Evolutionary conservation across 148 eudicot genomes (phyloP).

Genomic region (Cornus kousa): DNA sequence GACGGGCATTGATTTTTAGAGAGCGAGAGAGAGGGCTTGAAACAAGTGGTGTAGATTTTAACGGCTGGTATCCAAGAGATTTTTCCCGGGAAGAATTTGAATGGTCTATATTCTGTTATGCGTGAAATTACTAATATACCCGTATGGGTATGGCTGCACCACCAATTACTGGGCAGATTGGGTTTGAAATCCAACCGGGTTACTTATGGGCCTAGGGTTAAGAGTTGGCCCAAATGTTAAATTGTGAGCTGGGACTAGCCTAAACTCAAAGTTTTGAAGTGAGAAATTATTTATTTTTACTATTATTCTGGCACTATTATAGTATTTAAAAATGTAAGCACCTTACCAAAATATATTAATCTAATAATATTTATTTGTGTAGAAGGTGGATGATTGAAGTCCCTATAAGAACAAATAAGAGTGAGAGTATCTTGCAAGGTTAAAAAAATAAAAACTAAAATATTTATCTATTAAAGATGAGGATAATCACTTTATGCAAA

Average conservation of each 20-base stretch:
- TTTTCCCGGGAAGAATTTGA: background rate
- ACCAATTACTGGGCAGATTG: background rate
- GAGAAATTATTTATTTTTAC: no score
- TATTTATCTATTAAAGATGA: no score
- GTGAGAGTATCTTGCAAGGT: no score
- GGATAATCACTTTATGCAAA: no score
- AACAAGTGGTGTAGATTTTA: slow-evolving; percentile 21
- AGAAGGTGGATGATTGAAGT: no score
- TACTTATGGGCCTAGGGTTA: background rate
- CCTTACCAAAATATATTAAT: no score
- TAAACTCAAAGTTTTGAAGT: background rate
- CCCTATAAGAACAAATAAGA: no score
- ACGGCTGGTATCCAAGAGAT: background rate
- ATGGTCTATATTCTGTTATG: background rate
- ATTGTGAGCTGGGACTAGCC: background rate
- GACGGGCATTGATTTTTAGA: background rate
- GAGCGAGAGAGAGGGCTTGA: slow-evolving; percentile 2
- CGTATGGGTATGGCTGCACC: background rate
- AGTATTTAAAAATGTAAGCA: no score
- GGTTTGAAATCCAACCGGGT: background rate
- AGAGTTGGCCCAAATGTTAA: background rate
- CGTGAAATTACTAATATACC: no score
- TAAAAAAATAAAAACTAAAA: no score
- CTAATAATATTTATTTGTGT: no score
- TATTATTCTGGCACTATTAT: no score